A percentile compares a stretch with the other conserved stretches of the same genome.
These are phyloP conservation scores for Typha latifolia DNA, from an alignment of 176 grass and related monocot species.

Conservation along the genomic window DNA sequence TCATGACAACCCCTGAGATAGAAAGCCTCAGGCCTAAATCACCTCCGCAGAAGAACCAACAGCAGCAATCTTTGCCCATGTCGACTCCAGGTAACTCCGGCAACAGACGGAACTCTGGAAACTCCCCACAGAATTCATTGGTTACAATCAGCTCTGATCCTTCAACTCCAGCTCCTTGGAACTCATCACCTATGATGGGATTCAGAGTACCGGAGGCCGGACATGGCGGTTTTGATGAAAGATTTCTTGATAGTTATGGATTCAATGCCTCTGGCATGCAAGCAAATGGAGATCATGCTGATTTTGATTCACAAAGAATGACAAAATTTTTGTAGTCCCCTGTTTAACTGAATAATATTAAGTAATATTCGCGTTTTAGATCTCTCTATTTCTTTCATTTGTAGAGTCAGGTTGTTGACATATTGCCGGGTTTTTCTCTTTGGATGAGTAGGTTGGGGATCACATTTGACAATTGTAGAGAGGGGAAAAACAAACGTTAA, in stretches of 20 bases:
- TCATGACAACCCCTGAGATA: constrained; percentile 81
- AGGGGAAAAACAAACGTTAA: no score
- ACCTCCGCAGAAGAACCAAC: constrained; percentile 60
- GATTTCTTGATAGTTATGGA: constrained; percentile 30
- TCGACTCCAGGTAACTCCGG: constrained; percentile 24
- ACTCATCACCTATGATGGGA: constrained; percentile 21
- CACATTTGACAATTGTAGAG: no score
- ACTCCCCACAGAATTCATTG: constrained; percentile 22
- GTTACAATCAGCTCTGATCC: constrained; percentile 20
- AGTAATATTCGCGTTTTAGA: no score
- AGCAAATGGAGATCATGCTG: constrained; percentile 18
- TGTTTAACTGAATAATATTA: no score
- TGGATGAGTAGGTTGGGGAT: no score
- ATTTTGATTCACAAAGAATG: constrained; percentile 19
- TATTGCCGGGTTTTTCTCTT: no score
- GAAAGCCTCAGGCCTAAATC: constrained; percentile 78
- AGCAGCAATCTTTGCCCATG: constrained; percentile 22
- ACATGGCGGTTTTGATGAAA: constrained; percentile 6
- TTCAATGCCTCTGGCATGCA: constrained; percentile 29
- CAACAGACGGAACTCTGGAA: constrained; percentile 31
- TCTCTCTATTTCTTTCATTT: no score
- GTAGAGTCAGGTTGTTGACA: no score
- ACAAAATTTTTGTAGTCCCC: constrained; percentile 30
- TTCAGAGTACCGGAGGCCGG: constrained; percentile 32
- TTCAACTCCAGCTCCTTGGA: constrained; percentile 26